Base-by-base conservation (phyloP, 768 basidiomycete genomes). In the Hygrocybe punicea region DNA sequence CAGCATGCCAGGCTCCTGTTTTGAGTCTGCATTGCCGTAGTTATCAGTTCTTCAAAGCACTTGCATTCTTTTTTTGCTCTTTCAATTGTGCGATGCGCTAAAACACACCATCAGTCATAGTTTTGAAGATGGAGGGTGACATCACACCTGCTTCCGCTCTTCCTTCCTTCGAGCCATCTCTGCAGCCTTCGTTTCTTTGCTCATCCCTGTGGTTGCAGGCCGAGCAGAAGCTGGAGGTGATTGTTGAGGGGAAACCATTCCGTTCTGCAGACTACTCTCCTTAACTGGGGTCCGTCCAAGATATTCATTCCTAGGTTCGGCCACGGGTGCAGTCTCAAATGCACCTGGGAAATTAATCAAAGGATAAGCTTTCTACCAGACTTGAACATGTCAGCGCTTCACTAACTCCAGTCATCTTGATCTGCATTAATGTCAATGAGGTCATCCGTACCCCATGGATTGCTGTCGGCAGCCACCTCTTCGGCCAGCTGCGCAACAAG, bases 351-450 rank as follows among this genome's bases (percentile, higher is more conserved):
- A 8, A 29, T 29, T 8, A 29, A 29, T 29, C 29, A 4, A 40
- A 51, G 13, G 35, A 47, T 23, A 56, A 47, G 13, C 37, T 53
- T 36, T 57, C 21, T 54, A 50, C 21, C 47, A 17, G 36, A 58
- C 21, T n/a, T 34, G 54, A 50, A 8, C 6, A 11, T 10, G 34
- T 24, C 46, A 55, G 34, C 46, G 35, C 17, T 57, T 77, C 77
- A 78, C 87, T 67, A 68, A 91, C 95, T 89, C 95, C 95, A 99
- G 67, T 98, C 96, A 64, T 87, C 95, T 23, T 86, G 82, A 63
- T 98, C 95, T 0, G 91, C 93, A 65, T 93, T 87, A 4, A 98
- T 86, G 66, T 99, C 94, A 69, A 98, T 96, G 56, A 98, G 70
- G 69, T 98, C 91, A 7, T 82, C 86, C 47, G 72, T 78, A 1